phyloP scores from a whole-genome alignment of 768 basidiomycete species.

The Auricularia cornea region DNA sequence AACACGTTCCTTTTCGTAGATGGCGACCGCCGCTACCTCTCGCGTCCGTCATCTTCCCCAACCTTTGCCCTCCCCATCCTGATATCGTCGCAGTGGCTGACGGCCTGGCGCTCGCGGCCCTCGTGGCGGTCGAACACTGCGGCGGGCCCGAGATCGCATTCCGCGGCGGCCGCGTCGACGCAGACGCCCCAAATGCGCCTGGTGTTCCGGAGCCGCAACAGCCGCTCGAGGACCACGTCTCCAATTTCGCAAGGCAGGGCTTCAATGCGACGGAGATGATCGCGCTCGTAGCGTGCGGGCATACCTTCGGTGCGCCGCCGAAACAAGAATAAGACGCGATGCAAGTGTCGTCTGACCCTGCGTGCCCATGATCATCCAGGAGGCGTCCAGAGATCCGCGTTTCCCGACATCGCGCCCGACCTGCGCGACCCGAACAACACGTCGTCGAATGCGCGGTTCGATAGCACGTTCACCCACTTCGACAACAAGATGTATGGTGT shows the following conservation, averaged over 20 bases:
- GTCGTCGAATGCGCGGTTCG: neutral
- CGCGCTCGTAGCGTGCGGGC: slow-evolving; percentile 43
- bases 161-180: slow-evolving; percentile 36
- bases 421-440: slow-evolving; percentile 2
- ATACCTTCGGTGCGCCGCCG: slow-evolving; percentile 31
- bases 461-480: neutral
- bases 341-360: too few species aligned
- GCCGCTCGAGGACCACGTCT: slow-evolving; percentile 29
- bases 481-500: slow-evolving; percentile 6
- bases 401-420: slow-evolving; percentile 32
- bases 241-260: slow-evolving; percentile 35
- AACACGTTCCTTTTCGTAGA: slow-evolving; percentile 36
- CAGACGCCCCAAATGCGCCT: slow-evolving; percentile 26
- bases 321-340: neutral
- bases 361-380: neutral
- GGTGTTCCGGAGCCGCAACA: slow-evolving; percentile 40
- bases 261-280: slow-evolving; percentile 42
- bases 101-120: slow-evolving; percentile 33
- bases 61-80: neutral
- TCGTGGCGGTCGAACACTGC: slow-evolving; percentile 31
- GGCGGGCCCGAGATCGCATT: slow-evolving; percentile 38
- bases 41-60: slow-evolving; percentile 35
- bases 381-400: slow-evolving; percentile 36
- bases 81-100: slow-evolving; percentile 31
- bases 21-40: slow-evolving; percentile 36